Evolutionary conservation across 371 early-diverging fungal species (phyloP), one percentile per base, ranked within the genome.

Genomic region (Mortierella sp.): DNA sequence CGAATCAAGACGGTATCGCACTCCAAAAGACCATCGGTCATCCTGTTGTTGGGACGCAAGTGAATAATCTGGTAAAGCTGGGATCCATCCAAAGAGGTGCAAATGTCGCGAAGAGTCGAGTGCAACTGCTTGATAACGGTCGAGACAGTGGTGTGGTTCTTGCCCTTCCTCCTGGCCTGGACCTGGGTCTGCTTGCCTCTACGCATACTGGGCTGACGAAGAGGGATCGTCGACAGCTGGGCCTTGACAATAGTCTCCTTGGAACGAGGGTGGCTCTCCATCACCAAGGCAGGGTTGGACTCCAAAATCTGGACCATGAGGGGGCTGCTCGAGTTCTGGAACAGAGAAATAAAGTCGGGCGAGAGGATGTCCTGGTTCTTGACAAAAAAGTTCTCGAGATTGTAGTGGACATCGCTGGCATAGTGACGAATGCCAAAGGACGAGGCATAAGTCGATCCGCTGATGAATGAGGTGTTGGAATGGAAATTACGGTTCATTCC

Each of bases 311-410:
- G 88, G 54, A 88, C 88, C 41, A 95, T 89, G 78, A 96, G 93
- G 0, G 87, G 81, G 75, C 92, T 94, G 80, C 89, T 93, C 6
- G 96, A 93, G 24, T 92, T 96, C 46, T 94, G 91, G 89, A 97
- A 96, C 48, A 97, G 87, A n/a, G 95, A 90, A 12, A 97, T 92
- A 88, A 98, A 97, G 86, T 98, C 98, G 21, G 96, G 92, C 46
- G 94, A 90, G 27, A 97, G 85, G n/a, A 91, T 84, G 71, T 96
- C 96, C 74, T 89, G 90, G 88, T 97, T 97, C 82, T 90, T 85
- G 48, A 91, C 93, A 74, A 93, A 80, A 76, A 98, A 96, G 4
- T 91, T 91, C 58, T 90, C 89, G 56, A 94, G 90, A 71, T 93
- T 92, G 88, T 99, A 99, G 4, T 89, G 90, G 24, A 97, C 95